Conservation (phyloP, 176 grass and related monocot genomes). For the Cenchrus fungigraminus region DNA sequence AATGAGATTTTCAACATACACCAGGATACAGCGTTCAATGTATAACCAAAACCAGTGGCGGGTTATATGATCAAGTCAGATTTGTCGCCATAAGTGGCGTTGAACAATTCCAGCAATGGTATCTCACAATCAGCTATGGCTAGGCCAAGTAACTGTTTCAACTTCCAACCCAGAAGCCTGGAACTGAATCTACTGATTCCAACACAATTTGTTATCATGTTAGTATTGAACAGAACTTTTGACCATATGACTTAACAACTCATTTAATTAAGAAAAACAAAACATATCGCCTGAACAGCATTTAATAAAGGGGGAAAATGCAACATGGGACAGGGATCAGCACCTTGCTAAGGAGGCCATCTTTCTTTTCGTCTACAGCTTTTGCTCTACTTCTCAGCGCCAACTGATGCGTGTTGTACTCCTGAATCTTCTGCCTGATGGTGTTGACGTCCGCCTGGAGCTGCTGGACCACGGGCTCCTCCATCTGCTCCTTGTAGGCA, state of each 20-base stretch:
- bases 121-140: neutral
- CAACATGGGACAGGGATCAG: neutral
- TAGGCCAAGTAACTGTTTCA: neutral
- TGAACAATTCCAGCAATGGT: neutral
- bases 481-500: constrained; percentile 57
- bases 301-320: neutral
- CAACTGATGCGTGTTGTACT: constrained; percentile 77
- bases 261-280: neutral
- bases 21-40: neutral
- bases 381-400: constrained; percentile 39
- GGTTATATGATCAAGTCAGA: neutral
- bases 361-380: constrained; percentile 44
- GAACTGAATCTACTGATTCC: neutral
- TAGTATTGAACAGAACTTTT: neutral
- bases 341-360: constrained; percentile 58
- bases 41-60: neutral
- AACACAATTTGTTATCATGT: neutral
- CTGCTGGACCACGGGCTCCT: constrained; percentile 55
- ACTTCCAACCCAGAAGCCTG: neutral
- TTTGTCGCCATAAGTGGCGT: neutral
- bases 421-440: constrained; percentile 59
- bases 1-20: neutral
- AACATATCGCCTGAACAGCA: neutral
- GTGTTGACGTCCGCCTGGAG: constrained; percentile 54
- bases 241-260: neutral